Percentiles rank a stretch among this genome's conserved stretches.
Conservation (phyloP, 1,284 basidiomycete genomes). For the Trichosporon faecale region DNA sequence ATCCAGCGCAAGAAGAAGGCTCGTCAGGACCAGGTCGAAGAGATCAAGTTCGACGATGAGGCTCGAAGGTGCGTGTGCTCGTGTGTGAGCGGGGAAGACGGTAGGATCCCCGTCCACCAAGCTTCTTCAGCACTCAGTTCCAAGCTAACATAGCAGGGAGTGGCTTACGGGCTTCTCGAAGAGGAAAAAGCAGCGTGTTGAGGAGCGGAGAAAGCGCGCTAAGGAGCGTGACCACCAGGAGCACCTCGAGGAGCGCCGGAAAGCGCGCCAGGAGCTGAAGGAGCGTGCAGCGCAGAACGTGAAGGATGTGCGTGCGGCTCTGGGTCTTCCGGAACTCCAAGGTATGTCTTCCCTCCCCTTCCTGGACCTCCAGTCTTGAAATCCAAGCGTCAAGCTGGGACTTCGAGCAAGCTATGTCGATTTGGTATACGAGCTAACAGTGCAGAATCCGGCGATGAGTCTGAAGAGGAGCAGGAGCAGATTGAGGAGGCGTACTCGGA, state of each 20-base stretch:
- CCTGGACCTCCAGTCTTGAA: too few species aligned
- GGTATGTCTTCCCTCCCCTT: slow-evolving; percentile 17
- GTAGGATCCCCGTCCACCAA: too few species aligned
- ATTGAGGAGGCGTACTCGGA: slow-evolving; percentile 47
- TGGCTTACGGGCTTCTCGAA: slow-evolving; percentile 53
- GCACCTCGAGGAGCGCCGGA: slow-evolving; percentile 46
- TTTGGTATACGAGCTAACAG: background rate
- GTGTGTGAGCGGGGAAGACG: too few species aligned
- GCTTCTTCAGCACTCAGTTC: too few species aligned
- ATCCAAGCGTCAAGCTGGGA: too few species aligned
- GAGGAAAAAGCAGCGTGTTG: slow-evolving; percentile 52
- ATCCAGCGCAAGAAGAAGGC: slow-evolving; percentile 50
- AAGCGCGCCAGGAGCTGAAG: slow-evolving; percentile 46
- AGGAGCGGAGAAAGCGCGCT: slow-evolving; percentile 45
- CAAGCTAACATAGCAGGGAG: slow-evolving; percentile 35
- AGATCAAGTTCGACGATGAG: slow-evolving; percentile 53
- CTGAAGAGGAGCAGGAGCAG: slow-evolving; percentile 24
- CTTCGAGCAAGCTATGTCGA: background rate
- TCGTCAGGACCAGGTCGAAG: slow-evolving; percentile 49
- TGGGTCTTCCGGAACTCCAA: slow-evolving; percentile 42
- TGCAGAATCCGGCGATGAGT: slow-evolving; percentile 17
- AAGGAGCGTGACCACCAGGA: slow-evolving; percentile 49
- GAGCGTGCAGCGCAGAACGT: slow-evolving; percentile 48
- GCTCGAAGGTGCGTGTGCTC: slow-evolving; percentile 40
- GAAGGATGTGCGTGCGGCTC: slow-evolving; percentile 42